A percentile compares a stretch with the other conserved stretches of the same genome.
phyloP scores from a whole-genome alignment of 2,329 filamentous ascomycete genomes.

The Cryphonectria radicalis region DNA sequence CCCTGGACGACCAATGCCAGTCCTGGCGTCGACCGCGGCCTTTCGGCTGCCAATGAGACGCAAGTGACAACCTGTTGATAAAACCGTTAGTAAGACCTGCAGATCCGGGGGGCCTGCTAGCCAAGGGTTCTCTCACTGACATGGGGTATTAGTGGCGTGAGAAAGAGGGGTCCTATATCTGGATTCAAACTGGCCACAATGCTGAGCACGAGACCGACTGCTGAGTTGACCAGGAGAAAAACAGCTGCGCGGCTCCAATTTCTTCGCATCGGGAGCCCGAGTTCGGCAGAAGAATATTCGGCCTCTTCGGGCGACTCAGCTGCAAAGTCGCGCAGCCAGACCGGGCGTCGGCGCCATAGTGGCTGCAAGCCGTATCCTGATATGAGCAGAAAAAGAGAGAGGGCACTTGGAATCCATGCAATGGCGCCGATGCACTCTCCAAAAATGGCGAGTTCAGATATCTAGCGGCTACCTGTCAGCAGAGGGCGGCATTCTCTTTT shows the following conservation, averaged over 20 bases:
- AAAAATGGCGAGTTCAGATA: constrained; percentile 32
- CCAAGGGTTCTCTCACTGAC: constrained; percentile 11
- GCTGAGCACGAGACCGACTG: constrained; percentile 20
- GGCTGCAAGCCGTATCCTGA: constrained; percentile 39
- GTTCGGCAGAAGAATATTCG: constrained; percentile 17
- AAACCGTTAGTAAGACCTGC: not conserved
- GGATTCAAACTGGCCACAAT: constrained; percentile 15
- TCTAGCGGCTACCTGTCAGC: constrained; percentile 26
- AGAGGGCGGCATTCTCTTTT: not conserved
- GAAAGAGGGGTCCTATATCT: constrained; percentile 25
- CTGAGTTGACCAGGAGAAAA: constrained; percentile 20
- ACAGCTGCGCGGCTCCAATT: constrained; percentile 15
- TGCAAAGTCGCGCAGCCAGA: constrained; percentile 42
- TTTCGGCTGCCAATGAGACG: constrained; percentile 21
- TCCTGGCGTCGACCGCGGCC: constrained; percentile 58
- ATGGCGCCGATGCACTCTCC: constrained; percentile 40
- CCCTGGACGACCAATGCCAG: constrained; percentile 71
- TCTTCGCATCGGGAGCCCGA: constrained; percentile 4
- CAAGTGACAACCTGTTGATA: constrained; percentile 18
- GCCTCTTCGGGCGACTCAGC: constrained; percentile 32
- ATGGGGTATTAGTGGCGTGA: constrained; percentile 27
- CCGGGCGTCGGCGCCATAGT: constrained; percentile 39
- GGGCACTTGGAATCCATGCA: constrained; percentile 39
- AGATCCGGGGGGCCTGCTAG: not conserved
- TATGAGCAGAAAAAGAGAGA: constrained; percentile 37